Percentiles rank a stretch among this genome's conserved stretches.
Conservation (phyloP, 2,329 filamentous ascomycete species). For the Arthrobotrys megalospora region DNA sequence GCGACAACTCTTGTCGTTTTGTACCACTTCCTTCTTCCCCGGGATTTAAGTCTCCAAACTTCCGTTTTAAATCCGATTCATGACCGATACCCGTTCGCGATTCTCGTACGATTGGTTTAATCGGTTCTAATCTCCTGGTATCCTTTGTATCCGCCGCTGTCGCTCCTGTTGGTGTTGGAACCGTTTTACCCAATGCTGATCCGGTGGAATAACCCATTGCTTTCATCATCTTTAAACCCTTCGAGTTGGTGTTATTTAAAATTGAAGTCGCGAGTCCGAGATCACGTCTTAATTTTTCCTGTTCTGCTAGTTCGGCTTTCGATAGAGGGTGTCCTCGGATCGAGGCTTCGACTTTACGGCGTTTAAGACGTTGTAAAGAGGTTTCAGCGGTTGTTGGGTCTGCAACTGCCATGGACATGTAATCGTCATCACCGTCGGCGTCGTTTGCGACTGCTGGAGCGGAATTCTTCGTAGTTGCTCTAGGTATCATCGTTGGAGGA, state of each 20-base stretch:
- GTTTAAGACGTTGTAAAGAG: constrained; percentile 47
- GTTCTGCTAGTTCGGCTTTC: constrained; percentile 84
- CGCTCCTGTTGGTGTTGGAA: constrained; percentile 62
- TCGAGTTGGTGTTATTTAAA: constrained; percentile 74
- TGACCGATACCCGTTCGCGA: constrained; percentile 88
- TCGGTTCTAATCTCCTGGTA: constrained; percentile 66
- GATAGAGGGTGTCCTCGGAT: constrained; percentile 79
- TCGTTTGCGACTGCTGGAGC: constrained; percentile 50
- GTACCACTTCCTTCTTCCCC: constrained; percentile 66
- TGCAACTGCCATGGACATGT: constrained; percentile 94
- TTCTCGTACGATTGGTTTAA: constrained; percentile 80
- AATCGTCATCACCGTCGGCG: constrained; percentile 87
- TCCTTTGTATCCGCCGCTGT: constrained; percentile 69
- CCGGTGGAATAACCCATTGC: constrained; percentile 91
- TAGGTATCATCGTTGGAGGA: constrained; percentile 7
- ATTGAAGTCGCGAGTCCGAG: constrained; percentile 82
- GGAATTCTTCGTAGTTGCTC: background rate
- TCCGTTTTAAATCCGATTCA: constrained; percentile 86
- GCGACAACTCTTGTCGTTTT: constrained; percentile 77
- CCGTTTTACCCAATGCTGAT: constrained; percentile 77
- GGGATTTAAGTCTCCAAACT: constrained; percentile 76
- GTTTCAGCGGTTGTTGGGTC: constrained; percentile 71
- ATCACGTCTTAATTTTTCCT: constrained; percentile 81
- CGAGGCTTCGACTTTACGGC: constrained; percentile 72
- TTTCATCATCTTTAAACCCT: constrained; percentile 96